These are phyloP conservation scores for Mallotus nudiflorus DNA, from an alignment of 345 rosid species.

Conservation along the genomic window DNA sequence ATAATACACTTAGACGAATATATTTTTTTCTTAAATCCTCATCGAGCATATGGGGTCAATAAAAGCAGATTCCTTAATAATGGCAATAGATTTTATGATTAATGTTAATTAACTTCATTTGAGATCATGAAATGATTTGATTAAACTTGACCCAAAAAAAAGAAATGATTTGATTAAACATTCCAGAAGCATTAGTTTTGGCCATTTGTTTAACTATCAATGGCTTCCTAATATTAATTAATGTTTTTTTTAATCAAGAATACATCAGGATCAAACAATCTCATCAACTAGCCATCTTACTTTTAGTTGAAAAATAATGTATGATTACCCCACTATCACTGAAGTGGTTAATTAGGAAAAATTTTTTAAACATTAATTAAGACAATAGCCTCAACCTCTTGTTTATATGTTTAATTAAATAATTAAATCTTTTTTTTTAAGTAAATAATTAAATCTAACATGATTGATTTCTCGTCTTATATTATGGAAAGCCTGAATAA, in stretches of 20 bases:
- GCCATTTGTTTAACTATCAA: neutral
- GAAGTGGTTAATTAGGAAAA: slow-evolving; percentile 9
- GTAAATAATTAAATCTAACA: too few relatives aligned
- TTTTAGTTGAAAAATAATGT: neutral
- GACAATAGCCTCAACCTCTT: too few relatives aligned
- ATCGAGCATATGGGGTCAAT: neutral
- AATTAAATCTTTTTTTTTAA: too few relatives aligned
- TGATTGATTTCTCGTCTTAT: too few relatives aligned
- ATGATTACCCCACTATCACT: neutral
- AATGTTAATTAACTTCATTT: neutral
- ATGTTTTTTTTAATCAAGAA: neutral
- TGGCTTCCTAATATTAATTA: slow-evolving; percentile 3
- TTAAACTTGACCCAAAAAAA: too few relatives aligned
- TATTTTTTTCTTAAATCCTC: neutral
- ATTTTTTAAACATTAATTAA: neutral
- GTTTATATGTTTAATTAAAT: too few relatives aligned
- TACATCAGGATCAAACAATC: neutral
- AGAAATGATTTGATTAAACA: neutral
- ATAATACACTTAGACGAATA: too few relatives aligned
- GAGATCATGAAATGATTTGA: too few relatives aligned
- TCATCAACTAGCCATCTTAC: neutral
- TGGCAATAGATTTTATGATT: neutral
- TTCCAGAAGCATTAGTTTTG: neutral
- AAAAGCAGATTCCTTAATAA: slow-evolving; percentile 4
- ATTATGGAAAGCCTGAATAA: too few relatives aligned